Evolutionary conservation across 495 filamentous ascomycete species (phyloP).

Genomic region (Daldinia childiae): DNA sequence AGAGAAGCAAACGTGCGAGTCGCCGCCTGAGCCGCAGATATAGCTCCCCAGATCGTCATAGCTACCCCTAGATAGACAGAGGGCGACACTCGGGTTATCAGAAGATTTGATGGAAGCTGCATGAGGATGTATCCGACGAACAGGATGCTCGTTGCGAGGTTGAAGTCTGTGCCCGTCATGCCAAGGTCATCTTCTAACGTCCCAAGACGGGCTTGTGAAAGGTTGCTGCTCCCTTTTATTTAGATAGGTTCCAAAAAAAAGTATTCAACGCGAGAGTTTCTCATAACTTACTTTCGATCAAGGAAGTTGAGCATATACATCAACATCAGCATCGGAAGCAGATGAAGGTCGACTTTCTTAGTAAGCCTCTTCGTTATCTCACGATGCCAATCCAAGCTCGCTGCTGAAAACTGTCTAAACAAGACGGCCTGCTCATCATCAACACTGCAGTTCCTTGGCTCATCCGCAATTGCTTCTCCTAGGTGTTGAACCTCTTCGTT

Average conservation of each 20-base stretch:
- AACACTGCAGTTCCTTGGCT: conserved; percentile 12
- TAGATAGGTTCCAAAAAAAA: conserved; percentile 1
- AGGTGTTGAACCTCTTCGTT: conserved; percentile 31
- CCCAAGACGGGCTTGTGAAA: conserved; percentile 55
- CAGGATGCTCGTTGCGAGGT: conserved; percentile 66
- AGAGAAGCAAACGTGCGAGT: conserved; percentile 64
- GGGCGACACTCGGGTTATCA: conserved; percentile 55
- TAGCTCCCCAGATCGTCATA: conserved; percentile 70
- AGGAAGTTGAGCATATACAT: conserved; percentile 60
- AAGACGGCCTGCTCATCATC: conserved; percentile 35
- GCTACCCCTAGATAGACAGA: conserved; percentile 57
- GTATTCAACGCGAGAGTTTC: background rate
- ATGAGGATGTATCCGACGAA: conserved; percentile 67
- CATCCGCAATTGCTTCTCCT: conserved; percentile 19
- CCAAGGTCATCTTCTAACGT: conserved; percentile 56
- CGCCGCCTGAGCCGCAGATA: conserved; percentile 66
- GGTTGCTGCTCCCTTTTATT: conserved; percentile 42
- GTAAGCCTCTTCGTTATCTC: conserved; percentile 42
- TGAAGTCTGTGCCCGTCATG: conserved; percentile 60
- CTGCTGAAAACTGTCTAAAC: conserved; percentile 42
- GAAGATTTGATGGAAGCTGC: conserved; percentile 65
- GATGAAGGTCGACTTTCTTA: conserved; percentile 54
- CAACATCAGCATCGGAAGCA: conserved; percentile 53
- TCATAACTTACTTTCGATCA: conserved; percentile 49
- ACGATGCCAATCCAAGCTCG: conserved; percentile 41